Base-by-base conservation (phyloP, 495 filamentous ascomycete species). In the Daldinia decipiens region DNA sequence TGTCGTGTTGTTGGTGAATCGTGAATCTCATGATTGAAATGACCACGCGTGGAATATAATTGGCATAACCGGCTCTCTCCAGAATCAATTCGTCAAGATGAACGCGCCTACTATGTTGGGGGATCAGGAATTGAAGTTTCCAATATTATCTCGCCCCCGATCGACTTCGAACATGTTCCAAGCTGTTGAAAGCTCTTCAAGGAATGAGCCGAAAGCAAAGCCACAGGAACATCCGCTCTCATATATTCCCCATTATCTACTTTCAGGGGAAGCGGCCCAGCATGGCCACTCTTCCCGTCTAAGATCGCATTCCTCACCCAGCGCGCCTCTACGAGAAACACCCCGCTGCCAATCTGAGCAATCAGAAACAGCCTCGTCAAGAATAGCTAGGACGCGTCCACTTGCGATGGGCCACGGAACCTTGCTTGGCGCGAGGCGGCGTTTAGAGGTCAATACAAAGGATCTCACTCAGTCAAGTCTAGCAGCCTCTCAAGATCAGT, bases 81-180 rank as follows among this genome's bases (percentile, higher is more conserved):
- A 19, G 1, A 15, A 11, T 19, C 8, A 27, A 34, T 0, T 13
- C 45, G 7, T 24, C 13, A 51, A 31, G 19, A 57, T 68, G 58
- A 32, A 47, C 15, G 1, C 7, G 6, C n/a, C 27, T 38, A n/a
- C 8, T 38, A 21, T 38, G 3, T 17, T 39, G 1, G 32, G 29
- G 9, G 59, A 58, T 9, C 6, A 57, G 17, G 24, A 29, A 27
- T 61, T 19, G 19, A 61, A 31, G 40, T 12, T 50, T 51, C n/a
- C 65, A 34, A 56, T 52, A 21, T 51, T 74, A 21, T 61, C 64
- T 52, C 68, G 65, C 39, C 68, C 68, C 3, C 64, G 62, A 24
- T 75, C 73, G 2, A 59, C 66, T 7, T 75, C 70, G 21, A 62
- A 65, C 21, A 65, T 73, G 32, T 59, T 64, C 34, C 59, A 70